Percentiles rank a stretch among this genome's conserved stretches.
Conservation (phyloP, 768 basidiomycete species). For the Rhodotorula babjevae region DNA sequence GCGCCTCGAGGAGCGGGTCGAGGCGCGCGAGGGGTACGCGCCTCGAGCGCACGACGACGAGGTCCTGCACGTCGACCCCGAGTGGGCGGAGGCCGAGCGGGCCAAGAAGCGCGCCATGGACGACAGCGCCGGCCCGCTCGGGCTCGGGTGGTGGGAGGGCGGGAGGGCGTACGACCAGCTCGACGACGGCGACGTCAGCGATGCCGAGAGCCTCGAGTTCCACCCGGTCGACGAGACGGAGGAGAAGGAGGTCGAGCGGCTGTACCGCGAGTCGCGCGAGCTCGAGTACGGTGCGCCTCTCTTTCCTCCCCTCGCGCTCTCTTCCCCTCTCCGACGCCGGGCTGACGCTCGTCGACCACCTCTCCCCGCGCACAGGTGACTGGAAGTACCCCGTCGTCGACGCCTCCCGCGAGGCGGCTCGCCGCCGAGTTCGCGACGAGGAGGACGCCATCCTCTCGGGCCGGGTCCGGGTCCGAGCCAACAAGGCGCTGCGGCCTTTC, state of each 20-base stretch:
- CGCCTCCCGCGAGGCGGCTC: conserved; percentile 50
- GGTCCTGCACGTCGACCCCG: conserved; percentile 56
- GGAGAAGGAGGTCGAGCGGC: conserved; percentile 59
- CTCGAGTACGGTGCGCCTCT: conserved; percentile 76
- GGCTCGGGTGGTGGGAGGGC: conserved; percentile 47
- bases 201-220: conserved; percentile 60
- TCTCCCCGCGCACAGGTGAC: conserved; percentile 29
- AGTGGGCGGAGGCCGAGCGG: conserved; percentile 21
- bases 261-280: conserved; percentile 69
- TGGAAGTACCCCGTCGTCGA: conserved; percentile 43
- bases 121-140: conserved; percentile 51
- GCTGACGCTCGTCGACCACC: neutral
- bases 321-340: neutral
- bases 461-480: conserved; percentile 48
- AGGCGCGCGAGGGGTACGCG: conserved; percentile 62
- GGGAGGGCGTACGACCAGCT: conserved; percentile 46
- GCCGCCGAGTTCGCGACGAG: conserved; percentile 67
- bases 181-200: conserved; percentile 30
- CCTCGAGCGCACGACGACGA: conserved; percentile 62
- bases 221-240: conserved; percentile 64
- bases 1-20: conserved; percentile 45
- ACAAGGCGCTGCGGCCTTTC: conserved; percentile 54
- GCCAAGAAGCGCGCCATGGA: conserved; percentile 24
- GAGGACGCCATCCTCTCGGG: conserved; percentile 68
- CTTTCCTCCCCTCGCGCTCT: neutral